Percentiles rank a stretch among this genome's conserved stretches.
phyloP scores from a whole-genome alignment of 257 asterid species.

The Catharanthus roseus region DNA sequence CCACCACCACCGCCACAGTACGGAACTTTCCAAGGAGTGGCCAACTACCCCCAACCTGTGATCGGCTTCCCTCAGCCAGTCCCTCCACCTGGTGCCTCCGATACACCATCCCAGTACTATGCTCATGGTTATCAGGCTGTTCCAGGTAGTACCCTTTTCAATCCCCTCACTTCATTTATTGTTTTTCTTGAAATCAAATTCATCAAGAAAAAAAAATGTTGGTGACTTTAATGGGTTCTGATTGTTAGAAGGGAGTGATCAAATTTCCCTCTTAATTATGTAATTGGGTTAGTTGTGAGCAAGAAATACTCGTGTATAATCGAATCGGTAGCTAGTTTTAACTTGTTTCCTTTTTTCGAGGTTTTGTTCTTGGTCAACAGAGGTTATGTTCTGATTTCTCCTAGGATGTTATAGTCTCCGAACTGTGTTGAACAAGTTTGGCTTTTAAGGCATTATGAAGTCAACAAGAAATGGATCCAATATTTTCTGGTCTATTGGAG shows the following conservation, averaged over 20 bases:
- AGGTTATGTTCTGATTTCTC: background rate
- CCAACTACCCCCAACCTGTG: slow-evolving; percentile 60
- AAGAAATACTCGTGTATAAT: background rate
- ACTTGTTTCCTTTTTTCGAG: background rate
- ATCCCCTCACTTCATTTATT: background rate
- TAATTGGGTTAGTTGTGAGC: background rate
- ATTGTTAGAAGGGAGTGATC: background rate
- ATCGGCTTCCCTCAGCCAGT: slow-evolving; percentile 81
- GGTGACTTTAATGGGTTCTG: background rate
- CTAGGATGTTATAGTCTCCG: background rate
- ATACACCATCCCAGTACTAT: slow-evolving; percentile 45
- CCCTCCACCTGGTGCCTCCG: slow-evolving; percentile 73
- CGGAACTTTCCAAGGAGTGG: slow-evolving; percentile 84
- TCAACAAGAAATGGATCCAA: background rate
- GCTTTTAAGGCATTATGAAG: background rate
- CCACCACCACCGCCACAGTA: slow-evolving; percentile 43
- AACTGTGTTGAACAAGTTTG: background rate
- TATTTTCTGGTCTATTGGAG: background rate
- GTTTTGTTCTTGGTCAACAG: background rate
- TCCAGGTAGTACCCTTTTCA: slow-evolving; percentile 42
- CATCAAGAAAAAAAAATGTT: slow-evolving; percentile 6
- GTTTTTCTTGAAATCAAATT: background rate
- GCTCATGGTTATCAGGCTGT: slow-evolving; percentile 80
- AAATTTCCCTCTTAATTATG: background rate
- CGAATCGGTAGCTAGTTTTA: background rate